Base-by-base conservation (phyloP, 257 asterid genomes). In the Voacanga thouarsii region DNA sequence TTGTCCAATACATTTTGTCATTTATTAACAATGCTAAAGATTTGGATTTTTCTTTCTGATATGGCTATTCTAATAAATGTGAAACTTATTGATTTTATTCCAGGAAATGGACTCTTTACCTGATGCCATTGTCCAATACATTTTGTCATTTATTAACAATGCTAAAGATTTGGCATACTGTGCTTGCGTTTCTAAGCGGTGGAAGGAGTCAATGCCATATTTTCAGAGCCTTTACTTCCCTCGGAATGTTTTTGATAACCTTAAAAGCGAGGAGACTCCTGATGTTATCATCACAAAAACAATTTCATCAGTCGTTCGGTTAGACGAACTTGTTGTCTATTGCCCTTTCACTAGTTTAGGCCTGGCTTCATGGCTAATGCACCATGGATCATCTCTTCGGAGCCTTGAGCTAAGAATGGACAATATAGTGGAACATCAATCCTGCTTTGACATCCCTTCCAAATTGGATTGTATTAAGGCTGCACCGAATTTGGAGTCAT, bases 401-500 rank as follows among this genome's bases (percentile, higher is more conserved):
- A 89, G 74, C 80, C 96, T 96, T 5, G 99, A 96, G 89, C 93
- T 96, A n/a, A 88, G 97, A 41, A 71, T 96, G 92, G 97, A 94
- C 80, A 90, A 86, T 88, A 90, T 91, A 51, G 78, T 82, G 3
- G 94, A 91, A n/a, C 81, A 81, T 8, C 86, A 85, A 21, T 61
- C 89, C 1, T 56, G 45, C 71, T 60, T 74, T 12, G 89, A 87
- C 26, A 79, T 69, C 24, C 91, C 92, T 69, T 87, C 96, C 5
- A 96, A 92, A 89, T 51, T 96, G 90, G 97, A 96, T 70, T 85
- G 90, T 85, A 86, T 94, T 30, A 75, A 88, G 56, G 88, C 85
- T 21, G 97, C 99, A 2, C 50, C 61, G 30, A 91, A 94, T 88
- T 79, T 96, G 91, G 97, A 94, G 82, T 90, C 96, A 56, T 85